phyloP scores from a whole-genome alignment of 2,329 filamentous ascomycete species.

The Fusarium pseudograminearum region DNA sequence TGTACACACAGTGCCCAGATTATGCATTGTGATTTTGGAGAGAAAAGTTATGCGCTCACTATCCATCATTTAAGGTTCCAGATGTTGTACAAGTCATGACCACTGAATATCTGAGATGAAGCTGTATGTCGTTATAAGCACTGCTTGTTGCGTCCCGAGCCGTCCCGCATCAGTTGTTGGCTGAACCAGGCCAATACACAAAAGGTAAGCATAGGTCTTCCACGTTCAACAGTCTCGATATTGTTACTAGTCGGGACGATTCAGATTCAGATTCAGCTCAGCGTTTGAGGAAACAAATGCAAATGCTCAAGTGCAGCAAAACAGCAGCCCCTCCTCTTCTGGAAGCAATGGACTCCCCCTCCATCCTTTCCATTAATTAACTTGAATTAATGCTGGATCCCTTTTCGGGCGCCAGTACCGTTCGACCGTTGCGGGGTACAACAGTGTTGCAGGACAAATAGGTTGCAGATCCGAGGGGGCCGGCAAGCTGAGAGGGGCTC shows the following conservation, averaged over 20 bases:
- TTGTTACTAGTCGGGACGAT: background rate
- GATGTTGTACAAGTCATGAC: background rate
- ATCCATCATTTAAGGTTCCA: constrained; percentile 11
- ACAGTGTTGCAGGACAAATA: constrained; percentile 43
- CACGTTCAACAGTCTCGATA: background rate
- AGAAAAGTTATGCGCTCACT: constrained; percentile 20
- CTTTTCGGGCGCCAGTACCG: constrained; percentile 44
- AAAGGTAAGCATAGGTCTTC: background rate
- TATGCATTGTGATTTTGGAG: background rate
- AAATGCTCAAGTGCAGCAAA: constrained; percentile 6
- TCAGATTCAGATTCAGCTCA: constrained; percentile 7
- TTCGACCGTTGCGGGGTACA: constrained; percentile 48
- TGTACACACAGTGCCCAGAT: background rate
- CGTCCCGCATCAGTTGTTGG: constrained; percentile 14
- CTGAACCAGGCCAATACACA: background rate
- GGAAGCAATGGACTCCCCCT: constrained; percentile 23
- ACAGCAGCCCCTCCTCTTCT: constrained; percentile 29
- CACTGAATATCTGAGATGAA: background rate
- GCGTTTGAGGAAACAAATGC: constrained; percentile 10
- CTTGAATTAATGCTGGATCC: constrained; percentile 33
- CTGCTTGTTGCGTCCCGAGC: constrained; percentile 7
- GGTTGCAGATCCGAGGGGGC: constrained; percentile 46
- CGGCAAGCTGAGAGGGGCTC: constrained; percentile 39
- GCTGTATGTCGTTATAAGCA: constrained; percentile 2
- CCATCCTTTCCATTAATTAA: constrained; percentile 23